Conservation (phyloP, 257 asterid species). For the Salvia miltiorrhiza region DNA sequence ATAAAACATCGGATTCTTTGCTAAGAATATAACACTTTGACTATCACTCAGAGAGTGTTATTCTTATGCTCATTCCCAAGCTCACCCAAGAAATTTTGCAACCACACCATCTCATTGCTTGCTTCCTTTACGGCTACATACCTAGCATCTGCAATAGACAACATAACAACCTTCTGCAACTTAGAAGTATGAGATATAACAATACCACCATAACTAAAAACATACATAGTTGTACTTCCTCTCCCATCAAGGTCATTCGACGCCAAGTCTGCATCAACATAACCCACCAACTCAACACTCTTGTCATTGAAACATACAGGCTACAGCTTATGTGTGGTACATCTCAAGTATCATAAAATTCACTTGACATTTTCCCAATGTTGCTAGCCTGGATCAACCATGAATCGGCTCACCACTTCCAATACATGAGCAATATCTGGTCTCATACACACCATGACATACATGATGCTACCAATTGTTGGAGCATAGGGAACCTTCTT, state of each 20-base stretch:
- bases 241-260: neutral
- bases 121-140: no score
- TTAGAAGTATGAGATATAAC: neutral
- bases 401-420: no score
- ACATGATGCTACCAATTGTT: no score
- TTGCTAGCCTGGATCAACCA: no score
- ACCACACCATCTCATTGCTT: neutral
- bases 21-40: neutral
- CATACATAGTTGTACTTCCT: neutral
- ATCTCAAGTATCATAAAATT: no score
- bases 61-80: neutral
- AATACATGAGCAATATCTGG: no score
- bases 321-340: no score
- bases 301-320: no score
- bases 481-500: no score
- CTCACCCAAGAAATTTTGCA: neutral
- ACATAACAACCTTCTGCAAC: neutral
- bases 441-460: no score
- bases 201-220: neutral
- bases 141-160: neutral
- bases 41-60: neutral
- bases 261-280: neutral
- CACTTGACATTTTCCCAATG: no score
- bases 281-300: no score
- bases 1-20: neutral